Base-by-base conservation (phyloP, 1,284 basidiomycete species). In the Puccinia triticina region DNA sequence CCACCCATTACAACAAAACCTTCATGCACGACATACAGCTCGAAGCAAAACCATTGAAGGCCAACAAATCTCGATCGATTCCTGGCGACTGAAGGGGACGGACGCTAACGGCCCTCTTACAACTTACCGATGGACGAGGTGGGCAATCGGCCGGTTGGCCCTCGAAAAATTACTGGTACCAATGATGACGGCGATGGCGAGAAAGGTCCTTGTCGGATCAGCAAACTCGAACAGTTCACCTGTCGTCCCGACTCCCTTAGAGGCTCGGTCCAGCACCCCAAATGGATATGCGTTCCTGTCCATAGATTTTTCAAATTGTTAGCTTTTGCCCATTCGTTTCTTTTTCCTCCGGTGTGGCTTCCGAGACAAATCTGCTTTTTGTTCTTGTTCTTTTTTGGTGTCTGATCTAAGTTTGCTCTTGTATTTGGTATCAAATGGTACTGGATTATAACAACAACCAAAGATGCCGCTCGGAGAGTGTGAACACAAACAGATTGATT, bases 271-370 rank as follows among this genome's bases (percentile, higher is more conserved):
- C 26, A 73, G 10, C 55, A 73, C 34, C 71, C 71, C 11, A 34
- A 73, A 40, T 73, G 71, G 71, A 73, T 73, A 21, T 73, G 71
- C 55, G 50, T 37, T 7, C 50, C 71, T 2, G 55, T 73, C 29
- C 18, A 73, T 10, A 21, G 71, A 26, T 73, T 55, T 46, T 73
- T 73, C 50, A 73, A 73, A 37, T 26, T 73, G 71, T 73, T 4
- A 57, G 71, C 40, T 18, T 11, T 37, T 8, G 43, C 14, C 8
- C 61, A 7, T 32, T 37, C 61, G 7, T 12, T 29, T 7, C 29
- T 59, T 59, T 59, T 10, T 10, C 7, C 23, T 59, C 21, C 57
- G 29, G 21, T 21, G 7, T 23, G 8, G 29, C 29, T 59, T 21
- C 21, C 57, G n/a, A n/a, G n/a, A n/a, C n/a, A n/a, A n/a, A n/a